These are phyloP conservation scores for Antitrichia curtipendula DNA, from an alignment of 225 moss, liverwort and hornwort species.

Conservation along the genomic window DNA sequence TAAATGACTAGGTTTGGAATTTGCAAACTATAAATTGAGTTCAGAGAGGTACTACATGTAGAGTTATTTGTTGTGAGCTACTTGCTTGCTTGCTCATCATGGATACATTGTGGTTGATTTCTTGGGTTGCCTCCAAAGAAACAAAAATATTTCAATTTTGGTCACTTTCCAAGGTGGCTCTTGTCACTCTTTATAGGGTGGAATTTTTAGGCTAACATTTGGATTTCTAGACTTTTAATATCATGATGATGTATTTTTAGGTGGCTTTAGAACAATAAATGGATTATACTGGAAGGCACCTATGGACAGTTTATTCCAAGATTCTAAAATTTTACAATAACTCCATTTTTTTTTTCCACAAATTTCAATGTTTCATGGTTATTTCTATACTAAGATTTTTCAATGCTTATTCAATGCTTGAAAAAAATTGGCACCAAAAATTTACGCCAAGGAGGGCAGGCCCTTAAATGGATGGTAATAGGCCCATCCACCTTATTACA, in stretches of 20 bases:
- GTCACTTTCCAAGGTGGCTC: accelerated
- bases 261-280: background rate
- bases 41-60: accelerated
- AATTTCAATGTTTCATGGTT: background rate
- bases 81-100: accelerated
- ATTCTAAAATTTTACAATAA: background rate
- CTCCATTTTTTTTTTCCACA: background rate
- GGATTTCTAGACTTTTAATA: accelerated
- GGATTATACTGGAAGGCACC: background rate
- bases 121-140: accelerated
- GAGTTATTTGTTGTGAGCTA: accelerated
- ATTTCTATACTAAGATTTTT: too few relatives aligned
- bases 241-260: accelerated
- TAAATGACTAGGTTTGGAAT: too few relatives aligned
- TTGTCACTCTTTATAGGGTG: background rate
- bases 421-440: background rate
- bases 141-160: background rate
- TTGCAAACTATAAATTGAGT: background rate
- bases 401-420: accelerated
- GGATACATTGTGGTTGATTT: accelerated
- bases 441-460: background rate
- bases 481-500: background rate
- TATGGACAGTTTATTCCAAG: accelerated
- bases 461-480: background rate
- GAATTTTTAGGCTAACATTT: background rate